Base-by-base conservation (phyloP, 2,329 filamentous ascomycete genomes). In the Diplodia mutila region DNA sequence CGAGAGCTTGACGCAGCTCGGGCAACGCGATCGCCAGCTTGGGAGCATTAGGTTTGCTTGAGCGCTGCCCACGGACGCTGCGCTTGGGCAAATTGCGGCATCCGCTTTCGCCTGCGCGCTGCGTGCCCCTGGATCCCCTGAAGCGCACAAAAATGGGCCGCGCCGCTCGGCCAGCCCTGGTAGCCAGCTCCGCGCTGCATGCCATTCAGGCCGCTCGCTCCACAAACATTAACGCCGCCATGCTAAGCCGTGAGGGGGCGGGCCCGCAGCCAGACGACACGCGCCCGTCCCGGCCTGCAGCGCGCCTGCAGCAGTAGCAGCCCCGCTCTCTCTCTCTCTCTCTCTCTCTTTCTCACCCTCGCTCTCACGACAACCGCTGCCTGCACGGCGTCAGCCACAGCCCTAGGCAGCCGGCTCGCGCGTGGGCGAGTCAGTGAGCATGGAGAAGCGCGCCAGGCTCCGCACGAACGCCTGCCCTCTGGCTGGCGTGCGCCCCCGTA, bases 51-150 rank as follows among this genome's bases (percentile, higher is more conserved):
- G 59, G 59, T 63, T 63, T 63, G 59, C 59, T 63, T 49, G 57
- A 61, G 57, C 57, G 57, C 39, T 46, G 57, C 57, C 57, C 59
- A 63, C 59, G 49, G 48, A 65, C 34, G 49, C 61, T 42, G 51
- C 61, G 61, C 61, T 65, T 65, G 48, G 61, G 61, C 61, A 65
- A 65, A 65, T 53, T 65, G 59, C 59, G 59, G 61, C 61, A 65
- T 65, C 61, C 61, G 61, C 61, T 65, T 42, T 65, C 59, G 59
- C 59, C 59, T 63, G 59, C 59, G 54, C 54, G 57, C 57, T 61
- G 57, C 57, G 57, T 61, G 57, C 57, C 48, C 53, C 61, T 54
- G 61, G 61, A 51, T 49, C 61, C 48, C 53, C 61, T 54, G 61
- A 51, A 51, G 61, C 61, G 53, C 32, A 63, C 59, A 63, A 63